A percentile compares a stretch with the other conserved stretches of the same genome.
Evolutionary conservation across 345 rosid genomes (phyloP).

Genomic region (Abelmoschus esculentus): DNA sequence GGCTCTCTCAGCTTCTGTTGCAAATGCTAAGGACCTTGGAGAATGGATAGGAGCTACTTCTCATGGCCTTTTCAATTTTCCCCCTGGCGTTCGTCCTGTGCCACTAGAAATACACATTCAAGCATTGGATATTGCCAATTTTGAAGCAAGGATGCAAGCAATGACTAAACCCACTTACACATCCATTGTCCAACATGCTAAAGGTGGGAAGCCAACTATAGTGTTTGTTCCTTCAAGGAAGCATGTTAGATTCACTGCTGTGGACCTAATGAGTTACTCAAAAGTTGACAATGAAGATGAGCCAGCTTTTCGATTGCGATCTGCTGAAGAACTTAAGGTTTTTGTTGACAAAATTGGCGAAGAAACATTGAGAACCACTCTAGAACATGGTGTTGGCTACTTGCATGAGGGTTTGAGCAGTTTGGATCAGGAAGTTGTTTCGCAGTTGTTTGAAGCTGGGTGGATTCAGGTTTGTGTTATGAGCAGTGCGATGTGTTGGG

Average conservation of each 20-base stretch:
- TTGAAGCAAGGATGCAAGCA: slow-evolving; percentile 95
- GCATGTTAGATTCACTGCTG: slow-evolving; percentile 78
- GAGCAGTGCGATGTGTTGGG: slow-evolving; percentile 94
- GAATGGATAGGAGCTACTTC: slow-evolving; percentile 96
- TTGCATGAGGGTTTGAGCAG: slow-evolving; percentile 85
- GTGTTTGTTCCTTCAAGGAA: slow-evolving; percentile 89
- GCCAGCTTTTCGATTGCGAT: slow-evolving; percentile 48
- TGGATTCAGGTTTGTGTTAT: slow-evolving; percentile 91
- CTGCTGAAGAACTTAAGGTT: slow-evolving; percentile 51
- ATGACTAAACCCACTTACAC: slow-evolving; percentile 92
- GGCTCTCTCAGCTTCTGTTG: slow-evolving; percentile 90
- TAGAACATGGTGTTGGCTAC: slow-evolving; percentile 75
- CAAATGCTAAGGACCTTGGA: slow-evolving; percentile 94
- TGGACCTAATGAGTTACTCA: slow-evolving; percentile 84
- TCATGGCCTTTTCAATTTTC: slow-evolving; percentile 89
- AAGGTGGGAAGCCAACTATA: slow-evolving; percentile 69
- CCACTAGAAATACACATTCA: slow-evolving; percentile 92
- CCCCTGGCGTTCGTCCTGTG: slow-evolving; percentile 89
- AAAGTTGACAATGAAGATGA: slow-evolving; percentile 45
- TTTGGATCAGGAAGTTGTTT: slow-evolving; percentile 78
- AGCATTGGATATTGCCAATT: slow-evolving; percentile 80
- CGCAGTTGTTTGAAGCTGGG: slow-evolving; percentile 69
- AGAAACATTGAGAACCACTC: slow-evolving; percentile 58
- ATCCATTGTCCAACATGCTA: slow-evolving; percentile 73
- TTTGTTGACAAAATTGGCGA: slow-evolving; percentile 50